Evolutionary conservation across 2,329 filamentous ascomycete species (phyloP).

Genomic region (Trichophyton mentagrophytes): DNA sequence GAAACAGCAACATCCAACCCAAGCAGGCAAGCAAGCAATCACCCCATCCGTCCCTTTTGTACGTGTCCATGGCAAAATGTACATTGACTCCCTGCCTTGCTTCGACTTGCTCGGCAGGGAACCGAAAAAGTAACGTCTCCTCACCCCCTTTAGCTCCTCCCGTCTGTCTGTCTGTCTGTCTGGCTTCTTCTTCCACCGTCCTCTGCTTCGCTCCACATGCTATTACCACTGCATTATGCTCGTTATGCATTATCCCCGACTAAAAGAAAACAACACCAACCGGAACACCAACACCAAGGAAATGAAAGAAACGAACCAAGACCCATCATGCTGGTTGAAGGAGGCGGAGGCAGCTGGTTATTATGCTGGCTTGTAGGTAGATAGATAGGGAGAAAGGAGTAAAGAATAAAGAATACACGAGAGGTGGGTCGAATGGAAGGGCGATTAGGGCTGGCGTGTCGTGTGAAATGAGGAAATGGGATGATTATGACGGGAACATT

Average conservation of each 20-base stretch:
- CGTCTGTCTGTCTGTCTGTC: not conserved
- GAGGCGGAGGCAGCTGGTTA: not conserved
- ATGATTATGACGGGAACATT: conserved; percentile 1
- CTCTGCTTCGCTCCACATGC: not conserved
- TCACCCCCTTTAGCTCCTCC: not conserved
- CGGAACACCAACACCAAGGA: conserved; percentile 3
- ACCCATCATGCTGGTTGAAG: not conserved
- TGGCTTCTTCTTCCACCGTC: not conserved
- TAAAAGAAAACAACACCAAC: not conserved
- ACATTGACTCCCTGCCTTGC: not conserved
- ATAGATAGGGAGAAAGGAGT: not conserved
- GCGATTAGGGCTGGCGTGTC: not conserved
- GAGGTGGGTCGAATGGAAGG: not conserved
- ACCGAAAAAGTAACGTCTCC: not conserved
- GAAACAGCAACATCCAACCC: not conserved
- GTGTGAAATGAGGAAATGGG: not conserved
- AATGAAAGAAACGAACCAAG: not conserved
- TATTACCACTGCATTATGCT: conserved; percentile 5
- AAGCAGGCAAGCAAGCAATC: not conserved
- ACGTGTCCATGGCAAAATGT: not conserved
- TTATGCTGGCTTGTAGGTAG: conserved; percentile 40
- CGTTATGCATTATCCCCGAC: conserved; percentile 4
- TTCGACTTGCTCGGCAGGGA: not conserved
- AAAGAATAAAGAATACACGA: not conserved
- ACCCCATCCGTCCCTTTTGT: not conserved